These are phyloP conservation scores for Moricandia arvensis DNA, from an alignment of 345 rosid genomes.

Conservation along the genomic window DNA sequence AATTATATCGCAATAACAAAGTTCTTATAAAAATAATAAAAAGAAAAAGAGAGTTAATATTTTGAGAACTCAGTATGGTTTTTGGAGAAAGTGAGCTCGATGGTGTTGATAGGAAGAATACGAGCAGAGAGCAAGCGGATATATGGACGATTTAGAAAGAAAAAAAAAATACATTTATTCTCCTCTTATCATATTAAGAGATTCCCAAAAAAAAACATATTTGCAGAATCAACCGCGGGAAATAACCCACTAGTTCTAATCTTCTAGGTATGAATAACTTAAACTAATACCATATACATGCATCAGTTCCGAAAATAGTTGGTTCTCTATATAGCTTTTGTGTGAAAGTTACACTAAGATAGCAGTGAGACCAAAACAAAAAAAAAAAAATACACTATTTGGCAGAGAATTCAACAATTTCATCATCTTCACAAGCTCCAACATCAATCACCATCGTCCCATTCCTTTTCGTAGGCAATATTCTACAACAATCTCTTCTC, in stretches of 20 bases:
- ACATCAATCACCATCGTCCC: conserved; percentile 46
- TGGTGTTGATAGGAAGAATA: conserved; percentile 52
- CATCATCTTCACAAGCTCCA: conserved; percentile 49
- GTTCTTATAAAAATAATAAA: no score
- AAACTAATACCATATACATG: neutral
- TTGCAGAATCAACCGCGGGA: neutral
- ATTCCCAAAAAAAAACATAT: neutral
- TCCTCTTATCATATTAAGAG: neutral
- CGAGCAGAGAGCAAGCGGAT: conserved; percentile 64
- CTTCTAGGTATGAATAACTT: neutral
- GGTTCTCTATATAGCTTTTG: neutral
- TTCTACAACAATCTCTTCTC: conserved; percentile 58
- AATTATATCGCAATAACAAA: no score
- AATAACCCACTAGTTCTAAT: neutral
- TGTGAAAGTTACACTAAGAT: neutral
- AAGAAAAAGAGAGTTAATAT: no score
- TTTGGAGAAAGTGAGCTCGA: conserved; percentile 76
- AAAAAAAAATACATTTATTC: neutral
- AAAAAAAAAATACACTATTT: neutral
- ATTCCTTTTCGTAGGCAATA: conserved; percentile 35
- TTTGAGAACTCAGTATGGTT: no score
- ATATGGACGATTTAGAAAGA: neutral
- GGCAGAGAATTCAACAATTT: conserved; percentile 37
- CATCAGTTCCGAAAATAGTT: neutral
- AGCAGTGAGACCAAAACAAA: no score